Base-by-base conservation (phyloP, 2,329 filamentous ascomycete genomes). In the Talaromyces sp. region DNA sequence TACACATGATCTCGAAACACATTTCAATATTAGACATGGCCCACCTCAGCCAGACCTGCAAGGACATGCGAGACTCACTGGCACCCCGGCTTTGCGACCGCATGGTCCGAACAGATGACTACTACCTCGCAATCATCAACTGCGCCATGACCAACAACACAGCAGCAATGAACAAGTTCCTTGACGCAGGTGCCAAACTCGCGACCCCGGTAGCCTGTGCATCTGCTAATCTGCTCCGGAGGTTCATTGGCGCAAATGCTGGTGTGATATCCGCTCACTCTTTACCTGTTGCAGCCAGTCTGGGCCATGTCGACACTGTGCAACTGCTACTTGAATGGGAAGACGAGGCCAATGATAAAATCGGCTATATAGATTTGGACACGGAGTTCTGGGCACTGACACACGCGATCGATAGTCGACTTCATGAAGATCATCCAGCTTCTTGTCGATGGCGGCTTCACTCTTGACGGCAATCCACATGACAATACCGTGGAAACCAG, bases 341-440 rank as follows among this genome's bases (percentile, higher is more conserved):
- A 8, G 35, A 38, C 3, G 14, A 17, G 5, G 14, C n/a, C 14
- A 38, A 14, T 12, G 11, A 35, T 5, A 1, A 11, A 5, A 1
- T 1, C 4, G 4, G 4, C 4, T 14, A 14, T 35, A 5, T 2
- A 12, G 3, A 14, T 35, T 0, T 3, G 32, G 1, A 3, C 2
- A 38, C 14, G 3, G 5, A 38, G n/a, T 38, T 17, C 7, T n/a
- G 2, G 17, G 35, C 35, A 17, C 35, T 38, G 35, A 2, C 5
- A 14, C 4, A 38, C 1, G 35, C 35, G 6, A 38, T 38, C 5
- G 4, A 38, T 5, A 1, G n/a, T 38, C 5, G 17, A 3, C 35
- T n/a, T n/a, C 14, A n/a, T 14, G 17, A 7, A 38, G 4, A 8
- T n/a, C 7, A 14, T n/a, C 35, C 35, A 14, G 5, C 1, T 38